phyloP scores from a whole-genome alignment of 2,329 filamentous ascomycete species.

The Diplocarpon rosae region DNA sequence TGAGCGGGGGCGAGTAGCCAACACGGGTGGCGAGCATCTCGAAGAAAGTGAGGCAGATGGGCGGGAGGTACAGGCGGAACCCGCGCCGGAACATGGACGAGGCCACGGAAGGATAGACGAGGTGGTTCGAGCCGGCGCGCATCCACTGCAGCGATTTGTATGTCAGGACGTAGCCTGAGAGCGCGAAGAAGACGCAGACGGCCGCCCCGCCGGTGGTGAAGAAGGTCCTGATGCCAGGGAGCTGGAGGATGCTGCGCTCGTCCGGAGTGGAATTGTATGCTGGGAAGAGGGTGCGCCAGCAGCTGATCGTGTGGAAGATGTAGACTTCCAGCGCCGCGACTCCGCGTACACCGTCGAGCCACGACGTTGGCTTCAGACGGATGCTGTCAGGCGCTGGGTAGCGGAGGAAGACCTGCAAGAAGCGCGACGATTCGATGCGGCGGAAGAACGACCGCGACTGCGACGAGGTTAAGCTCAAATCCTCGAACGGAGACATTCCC shows the following conservation, averaged over 20 bases:
- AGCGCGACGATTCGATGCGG: too few relatives aligned
- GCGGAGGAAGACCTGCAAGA: too few relatives aligned
- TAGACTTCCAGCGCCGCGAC: conserved; percentile 36
- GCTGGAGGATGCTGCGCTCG: conserved; percentile 29
- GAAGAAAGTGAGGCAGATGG: conserved; percentile 31
- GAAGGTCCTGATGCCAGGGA: conserved; percentile 33
- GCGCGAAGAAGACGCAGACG: conserved; percentile 38
- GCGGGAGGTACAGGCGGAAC: conserved; percentile 35
- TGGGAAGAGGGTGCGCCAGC: conserved; percentile 15
- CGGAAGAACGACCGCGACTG: too few relatives aligned
- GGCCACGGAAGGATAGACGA: conserved; percentile 30
- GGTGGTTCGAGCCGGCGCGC: conserved; percentile 27
- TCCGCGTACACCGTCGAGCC: conserved; percentile 37
- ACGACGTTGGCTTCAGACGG: conserved; percentile 29
- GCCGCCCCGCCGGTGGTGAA: conserved; percentile 34
- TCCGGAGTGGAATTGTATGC: conserved; percentile 26
- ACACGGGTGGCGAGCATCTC: conserved; percentile 21
- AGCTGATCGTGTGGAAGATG: conserved; percentile 34
- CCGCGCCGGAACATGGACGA: conserved; percentile 36
- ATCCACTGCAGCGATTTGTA: conserved; percentile 32
- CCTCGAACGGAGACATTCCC: too few relatives aligned
- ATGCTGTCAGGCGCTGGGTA: too few relatives aligned
- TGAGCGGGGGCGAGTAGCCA: conserved; percentile 23
- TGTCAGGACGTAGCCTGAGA: conserved; percentile 37
- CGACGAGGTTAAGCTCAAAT: too few relatives aligned